Evolutionary conservation across 2,329 filamentous ascomycete species (phyloP).

Genomic region (Xylariaceae sp.): DNA sequence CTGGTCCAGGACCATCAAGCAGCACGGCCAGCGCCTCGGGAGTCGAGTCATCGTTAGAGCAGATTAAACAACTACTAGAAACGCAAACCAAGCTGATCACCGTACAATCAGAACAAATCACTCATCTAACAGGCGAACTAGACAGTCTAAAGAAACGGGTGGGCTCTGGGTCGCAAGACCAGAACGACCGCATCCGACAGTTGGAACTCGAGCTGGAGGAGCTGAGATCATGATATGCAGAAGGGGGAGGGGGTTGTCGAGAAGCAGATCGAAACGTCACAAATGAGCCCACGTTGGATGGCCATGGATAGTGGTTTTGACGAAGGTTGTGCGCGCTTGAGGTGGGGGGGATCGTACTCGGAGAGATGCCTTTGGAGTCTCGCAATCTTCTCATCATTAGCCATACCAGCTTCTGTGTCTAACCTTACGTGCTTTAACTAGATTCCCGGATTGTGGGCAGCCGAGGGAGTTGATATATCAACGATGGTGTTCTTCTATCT

Average conservation of each 20-base stretch:
- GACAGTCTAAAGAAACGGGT: conserved; percentile 80
- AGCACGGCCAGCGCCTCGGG: conserved; percentile 46
- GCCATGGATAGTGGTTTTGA: conserved; percentile 31
- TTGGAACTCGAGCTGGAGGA: conserved; percentile 69
- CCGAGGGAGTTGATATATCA: conserved; percentile 3
- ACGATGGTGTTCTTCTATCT: conserved; percentile 1
- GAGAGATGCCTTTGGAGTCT: conserved; percentile 10
- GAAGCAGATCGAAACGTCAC: conserved; percentile 19
- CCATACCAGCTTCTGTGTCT: conserved; percentile 20
- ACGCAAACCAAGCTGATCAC: conserved; percentile 77
- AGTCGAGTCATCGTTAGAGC: conserved; percentile 67
- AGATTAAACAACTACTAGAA: conserved; percentile 79
- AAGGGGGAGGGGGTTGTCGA: conserved; percentile 1
- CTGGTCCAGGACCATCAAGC: conserved; percentile 41
- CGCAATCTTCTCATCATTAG: conserved; percentile 21
- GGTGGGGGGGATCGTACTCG: conserved; percentile 13
- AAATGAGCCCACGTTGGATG: conserved; percentile 11
- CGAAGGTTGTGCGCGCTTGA: conserved; percentile 32
- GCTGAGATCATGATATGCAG: conserved; percentile 53
- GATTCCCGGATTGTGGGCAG: background rate
- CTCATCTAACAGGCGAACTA: conserved; percentile 70
- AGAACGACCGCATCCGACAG: conserved; percentile 69
- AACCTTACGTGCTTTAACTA: background rate
- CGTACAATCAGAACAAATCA: conserved; percentile 77
- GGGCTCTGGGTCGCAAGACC: conserved; percentile 59